phyloP scores from a whole-genome alignment of 1,284 basidiomycete genomes.

The Rhodotorula sp. region DNA sequence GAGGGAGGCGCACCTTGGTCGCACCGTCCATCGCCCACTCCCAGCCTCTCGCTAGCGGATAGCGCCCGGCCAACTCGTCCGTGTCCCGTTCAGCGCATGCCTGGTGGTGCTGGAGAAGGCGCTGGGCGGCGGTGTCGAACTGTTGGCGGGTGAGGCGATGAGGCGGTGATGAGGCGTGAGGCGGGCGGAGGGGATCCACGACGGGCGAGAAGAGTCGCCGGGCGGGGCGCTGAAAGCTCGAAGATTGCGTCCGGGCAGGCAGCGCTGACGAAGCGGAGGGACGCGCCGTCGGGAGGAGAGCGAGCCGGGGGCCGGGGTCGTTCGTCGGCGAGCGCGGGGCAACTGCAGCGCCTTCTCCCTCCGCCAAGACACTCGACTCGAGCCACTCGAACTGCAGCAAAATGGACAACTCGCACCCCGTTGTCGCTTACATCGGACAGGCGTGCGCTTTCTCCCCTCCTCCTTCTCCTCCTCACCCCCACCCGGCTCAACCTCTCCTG shows the following conservation, averaged over 20 bases:
- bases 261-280: not conserved
- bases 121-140: not conserved
- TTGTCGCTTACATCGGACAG: conserved; percentile 35
- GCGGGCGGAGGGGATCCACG: not conserved
- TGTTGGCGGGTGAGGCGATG: not conserved
- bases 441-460: conserved; percentile 17
- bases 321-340: too few species aligned
- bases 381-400: not conserved
- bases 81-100: not conserved
- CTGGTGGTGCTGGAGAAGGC: not conserved
- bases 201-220: not conserved
- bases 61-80: not conserved
- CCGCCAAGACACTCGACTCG: too few species aligned
- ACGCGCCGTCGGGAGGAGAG: too few species aligned
- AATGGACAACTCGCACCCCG: conserved; percentile 35
- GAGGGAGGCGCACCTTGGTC: not conserved
- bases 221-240: too few species aligned
- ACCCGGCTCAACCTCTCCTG: not conserved
- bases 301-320: too few species aligned
- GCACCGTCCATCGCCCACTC: not conserved
- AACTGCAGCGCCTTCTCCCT: too few species aligned
- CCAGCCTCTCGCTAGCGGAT: not conserved
- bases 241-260: too few species aligned
- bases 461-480: not conserved
- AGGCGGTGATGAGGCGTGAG: not conserved